Evolutionary conservation across 352 stramenopile genomes (phyloP).

Genomic region (Phytophthora macrochlamydospora): DNA sequence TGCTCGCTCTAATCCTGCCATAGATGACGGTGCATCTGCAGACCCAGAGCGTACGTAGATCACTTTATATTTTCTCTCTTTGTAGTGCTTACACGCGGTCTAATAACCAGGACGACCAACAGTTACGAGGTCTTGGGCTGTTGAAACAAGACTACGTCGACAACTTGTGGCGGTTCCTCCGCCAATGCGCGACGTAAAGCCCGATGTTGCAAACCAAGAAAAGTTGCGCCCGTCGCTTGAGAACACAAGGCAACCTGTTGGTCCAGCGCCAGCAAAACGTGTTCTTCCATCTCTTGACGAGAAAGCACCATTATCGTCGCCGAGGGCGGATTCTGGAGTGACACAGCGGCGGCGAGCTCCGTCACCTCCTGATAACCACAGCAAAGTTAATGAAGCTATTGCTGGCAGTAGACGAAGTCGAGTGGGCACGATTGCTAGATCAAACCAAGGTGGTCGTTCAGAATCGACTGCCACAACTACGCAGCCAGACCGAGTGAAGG

Average conservation of each 20-base stretch:
- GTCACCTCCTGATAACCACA: constrained; percentile 21
- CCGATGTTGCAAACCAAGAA: neutral
- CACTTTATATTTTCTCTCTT: neutral
- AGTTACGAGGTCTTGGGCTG: constrained; percentile 57
- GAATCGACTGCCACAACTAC: constrained; percentile 5
- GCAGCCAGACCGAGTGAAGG: constrained; percentile 22
- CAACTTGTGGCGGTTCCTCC: constrained; percentile 48
- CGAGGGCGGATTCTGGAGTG: constrained; percentile 1
- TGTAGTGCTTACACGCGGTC: neutral
- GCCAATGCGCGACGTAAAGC: constrained; percentile 35
- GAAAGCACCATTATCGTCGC: neutral
- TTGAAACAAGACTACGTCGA: constrained; percentile 54
- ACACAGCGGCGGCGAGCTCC: constrained; percentile 5
- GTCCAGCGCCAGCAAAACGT: constrained; percentile 7
- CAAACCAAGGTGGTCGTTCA: constrained; percentile 4
- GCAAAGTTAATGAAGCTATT: neutral
- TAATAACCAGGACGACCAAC: constrained; percentile 19
- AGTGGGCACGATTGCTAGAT: constrained; percentile 8
- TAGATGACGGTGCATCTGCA: neutral
- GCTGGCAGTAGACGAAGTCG: constrained; percentile 19
- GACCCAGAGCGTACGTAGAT: constrained; percentile 19
- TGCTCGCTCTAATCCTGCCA: neutral
- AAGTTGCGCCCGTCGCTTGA: neutral
- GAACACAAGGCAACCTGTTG: neutral
- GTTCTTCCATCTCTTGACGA: constrained; percentile 14